Conservation (phyloP, 148 eudicot genomes). For the Cornus controversa region DNA sequence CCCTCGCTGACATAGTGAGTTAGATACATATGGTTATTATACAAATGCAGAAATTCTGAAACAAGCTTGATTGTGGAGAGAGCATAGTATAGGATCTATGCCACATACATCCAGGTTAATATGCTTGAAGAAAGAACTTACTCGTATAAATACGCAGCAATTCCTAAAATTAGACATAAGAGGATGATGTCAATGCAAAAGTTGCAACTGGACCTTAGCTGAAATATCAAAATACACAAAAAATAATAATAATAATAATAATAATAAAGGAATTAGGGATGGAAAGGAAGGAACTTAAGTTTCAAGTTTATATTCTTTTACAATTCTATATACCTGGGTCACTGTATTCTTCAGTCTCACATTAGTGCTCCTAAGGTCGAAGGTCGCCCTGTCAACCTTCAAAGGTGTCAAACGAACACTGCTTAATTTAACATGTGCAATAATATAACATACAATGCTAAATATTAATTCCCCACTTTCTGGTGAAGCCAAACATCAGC, state of each 20-base stretch:
- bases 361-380: slow-evolving; percentile 52
- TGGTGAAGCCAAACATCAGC: too few relatives aligned
- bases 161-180: slow-evolving; percentile 54
- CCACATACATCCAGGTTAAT: too few relatives aligned
- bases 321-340: slow-evolving; percentile 28
- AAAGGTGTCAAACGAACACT: background rate
- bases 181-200: slow-evolving; percentile 65
- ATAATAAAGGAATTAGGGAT: background rate
- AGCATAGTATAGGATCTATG: too few relatives aligned
- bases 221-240: slow-evolving; percentile 18
- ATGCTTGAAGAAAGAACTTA: slow-evolving; percentile 21
- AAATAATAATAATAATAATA: too few relatives aligned
- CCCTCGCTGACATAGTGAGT: too few relatives aligned
- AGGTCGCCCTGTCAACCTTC: slow-evolving; percentile 49
- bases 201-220: slow-evolving; percentile 71
- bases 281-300: background rate
- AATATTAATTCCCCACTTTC: too few relatives aligned
- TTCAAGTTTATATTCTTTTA: background rate
- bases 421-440: background rate
- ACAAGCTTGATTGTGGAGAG: background rate
- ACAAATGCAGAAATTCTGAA: too few relatives aligned
- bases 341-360: slow-evolving; percentile 65
- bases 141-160: slow-evolving; percentile 68
- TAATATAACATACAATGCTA: background rate
- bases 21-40: too few relatives aligned